Conservation (phyloP, 371 early-diverging fungal genomes). For the Capillidium rhysosporum region DNA sequence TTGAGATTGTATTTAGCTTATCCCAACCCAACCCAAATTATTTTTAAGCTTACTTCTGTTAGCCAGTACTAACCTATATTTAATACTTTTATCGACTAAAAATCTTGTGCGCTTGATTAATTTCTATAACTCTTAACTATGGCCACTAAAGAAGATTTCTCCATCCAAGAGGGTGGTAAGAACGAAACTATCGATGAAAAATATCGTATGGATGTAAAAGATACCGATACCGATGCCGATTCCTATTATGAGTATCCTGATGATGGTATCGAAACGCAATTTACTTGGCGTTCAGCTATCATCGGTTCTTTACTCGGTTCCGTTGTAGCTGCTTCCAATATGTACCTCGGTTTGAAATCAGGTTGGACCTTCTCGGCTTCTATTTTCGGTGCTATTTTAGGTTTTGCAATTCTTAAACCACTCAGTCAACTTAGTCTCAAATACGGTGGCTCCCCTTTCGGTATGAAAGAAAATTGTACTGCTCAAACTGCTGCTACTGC, state of each 20-base stretch:
- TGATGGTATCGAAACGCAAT: constrained; percentile 10
- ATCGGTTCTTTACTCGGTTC: constrained; percentile 22
- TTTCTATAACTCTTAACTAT: no score
- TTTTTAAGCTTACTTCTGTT: no score
- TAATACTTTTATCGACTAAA: no score
- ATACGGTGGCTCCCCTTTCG: constrained; percentile 40
- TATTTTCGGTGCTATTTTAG: constrained; percentile 44
- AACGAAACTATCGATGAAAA: not conserved
- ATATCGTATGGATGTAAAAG: not conserved
- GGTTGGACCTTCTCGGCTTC: constrained; percentile 27
- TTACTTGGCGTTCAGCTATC: constrained; percentile 16
- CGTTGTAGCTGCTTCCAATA: constrained; percentile 25
- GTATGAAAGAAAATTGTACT: constrained; percentile 47
- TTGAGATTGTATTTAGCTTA: no score
- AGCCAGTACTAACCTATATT: no score
- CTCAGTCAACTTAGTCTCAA: constrained; percentile 23
- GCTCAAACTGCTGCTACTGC: constrained; percentile 48
- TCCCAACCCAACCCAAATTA: no score
- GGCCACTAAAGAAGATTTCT: no score
- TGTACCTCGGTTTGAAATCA: constrained; percentile 24
- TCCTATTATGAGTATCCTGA: not conserved
- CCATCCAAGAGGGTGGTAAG: no score
- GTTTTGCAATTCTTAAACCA: constrained; percentile 41
- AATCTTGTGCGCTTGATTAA: no score
- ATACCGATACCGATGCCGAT: not conserved